phyloP scores from a whole-genome alignment of 148 eudicot species.

The Tetragonia tetragonoides region DNA sequence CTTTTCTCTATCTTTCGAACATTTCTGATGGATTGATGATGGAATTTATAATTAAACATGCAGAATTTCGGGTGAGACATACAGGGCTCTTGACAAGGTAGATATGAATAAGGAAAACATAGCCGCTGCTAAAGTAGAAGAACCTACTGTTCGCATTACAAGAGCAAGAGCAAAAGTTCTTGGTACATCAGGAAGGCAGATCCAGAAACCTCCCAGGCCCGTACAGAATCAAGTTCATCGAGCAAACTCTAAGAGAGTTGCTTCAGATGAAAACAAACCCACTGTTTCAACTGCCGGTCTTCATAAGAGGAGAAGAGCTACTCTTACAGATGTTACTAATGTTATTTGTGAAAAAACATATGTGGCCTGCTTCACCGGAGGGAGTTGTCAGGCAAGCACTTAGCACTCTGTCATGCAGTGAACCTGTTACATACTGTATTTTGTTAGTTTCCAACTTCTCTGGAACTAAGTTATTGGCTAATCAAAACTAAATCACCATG shows the following conservation, averaged over 20 bases:
- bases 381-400: slow-evolving; percentile 43
- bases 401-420: not conserved
- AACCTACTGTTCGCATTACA: slow-evolving; percentile 51
- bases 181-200: slow-evolving; percentile 39
- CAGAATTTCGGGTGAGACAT: slow-evolving; percentile 31
- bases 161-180: slow-evolving; percentile 69
- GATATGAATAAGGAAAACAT: slow-evolving; percentile 48
- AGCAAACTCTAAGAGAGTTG: slow-evolving; percentile 49
- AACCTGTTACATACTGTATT: not conserved
- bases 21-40: slow-evolving; percentile 2
- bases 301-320: slow-evolving; percentile 64
- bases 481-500: not conserved
- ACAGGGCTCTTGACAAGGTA: slow-evolving; percentile 33
- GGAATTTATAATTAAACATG: slow-evolving; percentile 17
- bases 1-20: not conserved
- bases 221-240: slow-evolving; percentile 40
- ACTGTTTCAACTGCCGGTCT: slow-evolving; percentile 23
- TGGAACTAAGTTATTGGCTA: not conserved
- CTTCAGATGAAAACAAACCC: slow-evolving; percentile 51
- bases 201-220: slow-evolving; percentile 46
- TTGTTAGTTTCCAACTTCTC: slow-evolving; percentile 2
- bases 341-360: slow-evolving; percentile 37
- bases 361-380: slow-evolving; percentile 31
- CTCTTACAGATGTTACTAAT: slow-evolving; percentile 72
- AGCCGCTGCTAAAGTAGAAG: slow-evolving; percentile 33